Evolutionary conservation across 2,329 filamentous ascomycete genomes (phyloP), one percentile per base, ranked within the genome.

Genomic region (Sclerotinia glacialis): DNA sequence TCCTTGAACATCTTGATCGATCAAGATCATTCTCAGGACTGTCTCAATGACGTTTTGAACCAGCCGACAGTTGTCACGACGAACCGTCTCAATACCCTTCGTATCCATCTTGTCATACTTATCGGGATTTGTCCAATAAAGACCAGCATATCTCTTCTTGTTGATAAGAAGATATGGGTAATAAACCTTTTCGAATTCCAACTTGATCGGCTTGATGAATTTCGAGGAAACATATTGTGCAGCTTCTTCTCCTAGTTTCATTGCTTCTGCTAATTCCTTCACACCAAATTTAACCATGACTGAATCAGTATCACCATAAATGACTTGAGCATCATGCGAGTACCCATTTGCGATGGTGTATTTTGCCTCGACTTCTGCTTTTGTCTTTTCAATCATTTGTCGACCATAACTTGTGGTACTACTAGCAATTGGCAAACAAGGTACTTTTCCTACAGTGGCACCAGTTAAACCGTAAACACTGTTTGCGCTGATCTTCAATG

Each of bases 71-170:
- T 99, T 99, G 78, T 99, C 95, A 83, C 95, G 85, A 72, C 95
- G 89, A 56, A 99, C 96, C 4, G 95, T 99, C 79, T 99, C 95
- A 72, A 99, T 98, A 83, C 95, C 95, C 78, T 99, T 99, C 68
- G 92, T 98, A 79, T 99, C 95, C 96, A 99, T 99, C 83, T 98
- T 99, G 84, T 99, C 96, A 78, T 90, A 95, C 79, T 97, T 97
- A 52, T 94, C 86, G 0, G 94, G 87, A 71, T 90, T 95, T 6
- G 95, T 99, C 93, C 93, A 99, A 80, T 92, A 98, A 42, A 99
- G 80, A n/a, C 95, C 95, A 11, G 95, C 95, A 75, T 99, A 99
- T 70, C 95, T 90, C 83, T 99, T 99, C 83, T 99, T 99, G 87
- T 99, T 99, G 87, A 99, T 99, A 62, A 99, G 84, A 44, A 99